Evolutionary conservation across 257 asterid genomes (phyloP), one percentile per base, ranked within the genome.

Genomic region (Paraleonurus japonicus): DNA sequence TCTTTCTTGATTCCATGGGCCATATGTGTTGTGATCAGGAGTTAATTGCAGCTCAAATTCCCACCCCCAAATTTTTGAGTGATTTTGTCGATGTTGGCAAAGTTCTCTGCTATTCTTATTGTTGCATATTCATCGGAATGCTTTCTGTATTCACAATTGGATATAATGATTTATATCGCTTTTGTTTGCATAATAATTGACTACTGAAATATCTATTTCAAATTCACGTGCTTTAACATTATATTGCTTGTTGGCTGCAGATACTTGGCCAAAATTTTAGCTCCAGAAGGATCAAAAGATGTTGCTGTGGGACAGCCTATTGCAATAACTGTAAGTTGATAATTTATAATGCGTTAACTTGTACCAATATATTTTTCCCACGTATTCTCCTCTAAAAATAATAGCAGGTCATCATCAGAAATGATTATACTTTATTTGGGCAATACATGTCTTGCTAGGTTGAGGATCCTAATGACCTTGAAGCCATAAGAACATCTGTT

Each of bases 251-350:
- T 72, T 71, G 75, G 61, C 67, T 81, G 69, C 86, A 95, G 99
- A 80, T 95, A 70, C 84, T 78, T 95, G 85, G 99, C 99, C 72
- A 95, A 87, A 83, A 88, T 92, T 75, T 65, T 95, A 82, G 95
- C 86, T 66, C 95, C 97, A 65, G 99, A 90, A 76, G 98, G 99
- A 73, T 87, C 99, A 77, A 90, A 83, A 75, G 98, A 90, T 50
- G 96, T 95, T 61, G 87, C 91, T 68, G 99, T 92, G 72, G 99
- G 99, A 65, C 94, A 80, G 82, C 96, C 95, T 43, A 92, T 92
- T 85, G 95, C 91, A 71, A 84, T 95, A 74, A 92, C 98, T 60
- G 99, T 95, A 80, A 83, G 94, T 81, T 76, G 39, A 61, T 71
- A 70, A 30, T 76, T 41, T 47, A 61, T 73, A 70, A 30, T 74